Evolutionary conservation across 805 yeast genomes (phyloP).

Genomic region (Komagataella mondaviorum): DNA sequence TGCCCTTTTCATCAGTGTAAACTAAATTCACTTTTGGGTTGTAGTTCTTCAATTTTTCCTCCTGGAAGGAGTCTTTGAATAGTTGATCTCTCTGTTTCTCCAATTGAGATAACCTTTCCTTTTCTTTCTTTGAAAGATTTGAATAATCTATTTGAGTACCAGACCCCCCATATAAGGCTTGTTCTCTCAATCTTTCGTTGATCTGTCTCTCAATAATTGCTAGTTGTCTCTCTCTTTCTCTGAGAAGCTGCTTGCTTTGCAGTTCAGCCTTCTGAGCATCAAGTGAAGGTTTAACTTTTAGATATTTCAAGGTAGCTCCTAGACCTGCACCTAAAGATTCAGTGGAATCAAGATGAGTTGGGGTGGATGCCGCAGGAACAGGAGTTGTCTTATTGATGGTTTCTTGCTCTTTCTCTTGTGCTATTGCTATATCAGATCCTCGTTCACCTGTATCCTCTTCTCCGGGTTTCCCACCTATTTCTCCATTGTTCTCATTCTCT

Average conservation of each 20-base stretch:
- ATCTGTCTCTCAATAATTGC: background rate
- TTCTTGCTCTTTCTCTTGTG: background rate
- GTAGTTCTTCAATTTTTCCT: constrained; percentile 15
- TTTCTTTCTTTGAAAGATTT: background rate
- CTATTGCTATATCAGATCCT: background rate
- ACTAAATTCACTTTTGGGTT: constrained; percentile 37
- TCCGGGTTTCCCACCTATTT: background rate
- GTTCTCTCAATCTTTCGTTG: constrained; percentile 1
- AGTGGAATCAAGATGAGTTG: background rate
- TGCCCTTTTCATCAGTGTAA: constrained; percentile 56
- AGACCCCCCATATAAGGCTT: background rate
- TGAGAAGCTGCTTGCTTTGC: constrained; percentile 3
- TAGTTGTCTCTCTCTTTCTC: background rate
- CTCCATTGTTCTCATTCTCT: constrained; percentile 9
- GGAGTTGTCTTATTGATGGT: background rate
- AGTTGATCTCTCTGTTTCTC: background rate
- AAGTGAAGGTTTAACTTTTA: constrained; percentile 6
- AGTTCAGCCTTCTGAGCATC: constrained; percentile 9
- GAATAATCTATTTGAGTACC: background rate
- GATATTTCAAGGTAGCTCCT: constrained; percentile 20
- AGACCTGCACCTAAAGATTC: constrained; percentile 14
- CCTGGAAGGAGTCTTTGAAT: constrained; percentile 5
- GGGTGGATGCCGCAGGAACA: background rate
- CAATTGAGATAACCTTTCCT: constrained; percentile 1
- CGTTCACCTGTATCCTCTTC: background rate